phyloP scores from a whole-genome alignment of 768 basidiomycete species.

The Boletus patriciae region DNA sequence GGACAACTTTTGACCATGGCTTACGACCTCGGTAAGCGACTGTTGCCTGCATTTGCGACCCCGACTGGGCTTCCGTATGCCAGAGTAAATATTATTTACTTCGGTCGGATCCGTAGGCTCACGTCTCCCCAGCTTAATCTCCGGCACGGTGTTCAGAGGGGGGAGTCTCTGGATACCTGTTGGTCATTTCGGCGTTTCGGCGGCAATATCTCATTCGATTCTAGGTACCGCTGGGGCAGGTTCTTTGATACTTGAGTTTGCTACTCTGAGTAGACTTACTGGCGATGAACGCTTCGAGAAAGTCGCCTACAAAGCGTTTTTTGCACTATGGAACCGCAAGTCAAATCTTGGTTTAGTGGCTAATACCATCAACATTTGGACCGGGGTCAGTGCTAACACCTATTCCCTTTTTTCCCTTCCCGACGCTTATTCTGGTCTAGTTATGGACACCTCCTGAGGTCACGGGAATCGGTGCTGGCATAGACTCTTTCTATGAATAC shows the following conservation, averaged over 20 bases:
- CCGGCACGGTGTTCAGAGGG: slow-evolving; percentile 69
- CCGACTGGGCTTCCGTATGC: slow-evolving; percentile 92
- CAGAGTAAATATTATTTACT: slow-evolving; percentile 48
- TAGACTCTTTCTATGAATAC: slow-evolving; percentile 96
- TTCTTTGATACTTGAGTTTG: slow-evolving; percentile 91
- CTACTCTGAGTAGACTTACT: slow-evolving; percentile 87
- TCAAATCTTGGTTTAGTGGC: slow-evolving; percentile 84
- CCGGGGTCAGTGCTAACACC: slow-evolving; percentile 56
- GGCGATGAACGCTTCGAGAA: slow-evolving; percentile 89
- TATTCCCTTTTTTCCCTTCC: not conserved
- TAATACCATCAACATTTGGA: slow-evolving; percentile 83
- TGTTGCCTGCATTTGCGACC: slow-evolving; percentile 90
- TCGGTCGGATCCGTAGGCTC: not conserved
- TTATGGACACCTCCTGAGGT: slow-evolving; percentile 76
- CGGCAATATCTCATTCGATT: slow-evolving; percentile 6
- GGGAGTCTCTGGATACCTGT: slow-evolving; percentile 87
- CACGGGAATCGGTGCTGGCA: slow-evolving; percentile 87
- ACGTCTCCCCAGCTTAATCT: slow-evolving; percentile 66
- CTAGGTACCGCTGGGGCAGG: slow-evolving; percentile 90
- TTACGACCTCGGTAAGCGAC: slow-evolving; percentile 78
- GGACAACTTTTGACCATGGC: slow-evolving; percentile 81
- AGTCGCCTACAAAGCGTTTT: slow-evolving; percentile 86
- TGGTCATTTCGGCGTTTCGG: slow-evolving; percentile 31
- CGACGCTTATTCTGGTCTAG: slow-evolving; percentile 30
- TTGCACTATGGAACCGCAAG: slow-evolving; percentile 90